Base-by-base conservation (phyloP, 2,329 filamentous ascomycete genomes). In the Beauveria australis region DNA sequence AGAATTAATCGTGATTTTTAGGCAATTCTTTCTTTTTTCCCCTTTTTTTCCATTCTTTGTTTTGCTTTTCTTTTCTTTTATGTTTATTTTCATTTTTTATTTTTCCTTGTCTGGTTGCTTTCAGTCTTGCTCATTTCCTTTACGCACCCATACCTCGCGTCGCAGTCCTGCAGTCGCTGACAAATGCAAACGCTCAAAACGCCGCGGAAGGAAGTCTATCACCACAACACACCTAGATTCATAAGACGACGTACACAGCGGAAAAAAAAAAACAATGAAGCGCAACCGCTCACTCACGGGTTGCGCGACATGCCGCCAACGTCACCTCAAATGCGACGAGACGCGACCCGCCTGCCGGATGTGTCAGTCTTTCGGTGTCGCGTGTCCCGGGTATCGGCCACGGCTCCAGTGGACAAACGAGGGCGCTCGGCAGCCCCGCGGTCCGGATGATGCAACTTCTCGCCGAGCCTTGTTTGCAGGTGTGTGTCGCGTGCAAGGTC, bases 311-410 rank as follows among this genome's bases (percentile, higher is more conserved):
- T 59, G 57, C 33, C 57, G 57, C 2, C 47, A 48, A 24, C 57
- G 57, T 5, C 57, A 59, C 33, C 12, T 59, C 37, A 66, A 66
- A 53, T 66, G 63, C 19, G 64, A 66, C 54, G 64, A 66, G 44
- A 53, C 53, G 43, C 63, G 62, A 16, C 63, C 64, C 16, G 61
- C 55, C 24, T 66, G 64, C 49, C 59, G 46, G 26, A 61, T 58
- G 26, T 66, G 64, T 14, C 30, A 22, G 19, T 52, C 53, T 2
- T 46, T 61, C 2, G 64, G 64, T 12, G 51, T 64, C 5, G 59
- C 57, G 12, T 66, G 64, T 48, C 56, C 62, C 9, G 64, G 64
- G 33, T 66, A 66, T 47, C 55, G 46, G 37, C 57, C 64, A 16
- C 30, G 28, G 6, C 59, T 66, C 18, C 59, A 62, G 40, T 66